Percentiles rank a stretch among this genome's conserved stretches.
phyloP scores from a whole-genome alignment of 1,284 basidiomycete genomes.

The Neonothopanus nambi region DNA sequence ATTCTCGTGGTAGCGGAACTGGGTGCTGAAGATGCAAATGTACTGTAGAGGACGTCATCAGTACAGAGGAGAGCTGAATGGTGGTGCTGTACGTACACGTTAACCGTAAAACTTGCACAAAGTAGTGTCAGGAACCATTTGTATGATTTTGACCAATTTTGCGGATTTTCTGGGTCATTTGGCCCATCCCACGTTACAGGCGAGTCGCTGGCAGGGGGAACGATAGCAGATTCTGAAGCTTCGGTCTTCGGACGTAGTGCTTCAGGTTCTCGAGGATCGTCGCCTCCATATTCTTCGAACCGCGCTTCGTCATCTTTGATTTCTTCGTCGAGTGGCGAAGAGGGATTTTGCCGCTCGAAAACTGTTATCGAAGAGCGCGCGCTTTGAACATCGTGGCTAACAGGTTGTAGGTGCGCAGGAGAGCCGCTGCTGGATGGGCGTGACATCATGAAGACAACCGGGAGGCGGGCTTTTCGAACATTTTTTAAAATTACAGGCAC shows the following conservation, averaged over 20 bases:
- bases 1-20: constrained; percentile 14
- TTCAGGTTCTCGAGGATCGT: constrained; percentile 14
- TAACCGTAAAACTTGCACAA: constrained; percentile 17
- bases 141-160: constrained; percentile 28
- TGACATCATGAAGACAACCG: too few relatives aligned
- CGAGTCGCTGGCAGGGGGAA: background rate
- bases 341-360: background rate
- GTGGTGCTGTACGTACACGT: constrained; percentile 10
- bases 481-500: too few relatives aligned
- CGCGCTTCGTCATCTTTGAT: constrained; percentile 9
- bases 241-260: background rate
- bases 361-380: constrained; percentile 4
- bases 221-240: background rate
- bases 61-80: background rate
- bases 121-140: constrained; percentile 12
- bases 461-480: too few relatives aligned
- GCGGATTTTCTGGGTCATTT: constrained; percentile 35
- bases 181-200: constrained; percentile 16
- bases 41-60: constrained; percentile 39
- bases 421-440: too few relatives aligned
- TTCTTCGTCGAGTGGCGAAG: constrained; percentile 6
- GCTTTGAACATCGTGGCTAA: too few relatives aligned
- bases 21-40: constrained; percentile 18
- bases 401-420: too few relatives aligned
- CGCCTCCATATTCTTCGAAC: constrained; percentile 13